Evolutionary conservation across 1,284 basidiomycete genomes (phyloP).

Genomic region (Fomitopsis betulina): DNA sequence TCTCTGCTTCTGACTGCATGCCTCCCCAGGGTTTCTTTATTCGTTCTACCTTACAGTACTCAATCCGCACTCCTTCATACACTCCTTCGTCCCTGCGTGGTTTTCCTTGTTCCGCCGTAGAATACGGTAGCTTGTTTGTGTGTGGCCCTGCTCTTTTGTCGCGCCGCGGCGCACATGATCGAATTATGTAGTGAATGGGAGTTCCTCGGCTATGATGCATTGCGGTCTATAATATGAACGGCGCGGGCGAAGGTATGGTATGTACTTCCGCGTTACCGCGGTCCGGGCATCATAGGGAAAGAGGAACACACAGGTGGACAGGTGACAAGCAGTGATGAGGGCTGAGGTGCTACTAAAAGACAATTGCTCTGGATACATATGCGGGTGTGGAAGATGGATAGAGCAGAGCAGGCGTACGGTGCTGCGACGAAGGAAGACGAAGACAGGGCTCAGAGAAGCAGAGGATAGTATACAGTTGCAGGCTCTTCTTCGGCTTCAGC

Average conservation of each 20-base stretch:
- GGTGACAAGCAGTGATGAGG: neutral
- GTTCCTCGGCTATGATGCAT: neutral
- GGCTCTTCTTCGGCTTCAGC: neutral
- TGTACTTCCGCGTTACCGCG: neutral
- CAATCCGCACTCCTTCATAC: neutral
- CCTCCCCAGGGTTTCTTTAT: neutral
- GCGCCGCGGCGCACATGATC: neutral
- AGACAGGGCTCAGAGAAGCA: neutral
- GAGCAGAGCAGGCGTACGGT: constrained; percentile 4
- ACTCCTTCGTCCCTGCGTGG: neutral
- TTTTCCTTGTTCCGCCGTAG: neutral
- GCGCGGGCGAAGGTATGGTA: neutral
- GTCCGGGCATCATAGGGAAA: neutral
- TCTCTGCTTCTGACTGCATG: neutral
- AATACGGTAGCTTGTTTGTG: neutral
- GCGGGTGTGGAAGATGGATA: neutral
- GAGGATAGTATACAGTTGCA: constrained; percentile 19
- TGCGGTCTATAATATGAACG: neutral
- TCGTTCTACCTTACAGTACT: neutral
- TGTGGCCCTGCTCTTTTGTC: neutral
- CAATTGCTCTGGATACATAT: constrained; percentile 9
- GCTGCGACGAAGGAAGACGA: constrained; percentile 7
- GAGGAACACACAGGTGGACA: neutral
- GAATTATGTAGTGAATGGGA: neutral
- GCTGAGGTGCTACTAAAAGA: constrained; percentile 3